A percentile compares a stretch with the other conserved stretches of the same genome.
These are phyloP conservation scores for Fusarium beomiforme DNA, from an alignment of 2,329 filamentous ascomycete species.

Conservation along the genomic window DNA sequence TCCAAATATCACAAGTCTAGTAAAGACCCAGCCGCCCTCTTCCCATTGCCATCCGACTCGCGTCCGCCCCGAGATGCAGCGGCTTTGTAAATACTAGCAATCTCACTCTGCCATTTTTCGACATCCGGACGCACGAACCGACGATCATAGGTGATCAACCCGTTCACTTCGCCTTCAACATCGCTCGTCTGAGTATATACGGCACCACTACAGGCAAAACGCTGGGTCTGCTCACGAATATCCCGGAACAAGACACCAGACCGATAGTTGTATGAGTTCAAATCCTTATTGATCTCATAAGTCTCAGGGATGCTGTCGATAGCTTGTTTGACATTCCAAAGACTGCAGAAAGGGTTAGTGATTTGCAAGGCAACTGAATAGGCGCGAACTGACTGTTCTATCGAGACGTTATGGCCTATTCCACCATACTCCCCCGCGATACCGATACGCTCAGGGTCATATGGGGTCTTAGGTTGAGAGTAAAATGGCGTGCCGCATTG, in stretches of 20 bases:
- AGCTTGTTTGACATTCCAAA: constrained; percentile 71
- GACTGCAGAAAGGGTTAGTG: constrained; percentile 49
- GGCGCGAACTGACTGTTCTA: constrained; percentile 48
- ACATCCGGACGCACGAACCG: constrained; percentile 66
- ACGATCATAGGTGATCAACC: constrained; percentile 75
- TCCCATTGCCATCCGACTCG: not conserved
- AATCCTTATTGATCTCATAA: constrained; percentile 70
- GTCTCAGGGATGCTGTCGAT: constrained; percentile 71
- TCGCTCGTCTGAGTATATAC: constrained; percentile 81
- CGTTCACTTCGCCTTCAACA: constrained; percentile 79
- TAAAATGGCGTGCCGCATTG: constrained; percentile 78
- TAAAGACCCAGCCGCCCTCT: not conserved
- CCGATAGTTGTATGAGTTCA: constrained; percentile 74
- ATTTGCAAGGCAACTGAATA: fast-evolving
- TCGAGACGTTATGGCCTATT: constrained; percentile 71
- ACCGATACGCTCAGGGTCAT: constrained; percentile 68
- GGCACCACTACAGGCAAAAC: constrained; percentile 71
- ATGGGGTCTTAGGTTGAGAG: constrained; percentile 64
- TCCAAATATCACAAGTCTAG: not conserved
- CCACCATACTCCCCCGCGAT: constrained; percentile 79
- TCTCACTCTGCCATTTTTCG: constrained; percentile 68
- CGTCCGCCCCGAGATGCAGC: constrained; percentile 48
- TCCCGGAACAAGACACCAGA: constrained; percentile 68
- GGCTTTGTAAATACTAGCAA: constrained; percentile 67
- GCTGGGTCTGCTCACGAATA: constrained; percentile 68